phyloP scores from a whole-genome alignment of 1,284 basidiomycete species.

The Hymenochaete sp. region DNA sequence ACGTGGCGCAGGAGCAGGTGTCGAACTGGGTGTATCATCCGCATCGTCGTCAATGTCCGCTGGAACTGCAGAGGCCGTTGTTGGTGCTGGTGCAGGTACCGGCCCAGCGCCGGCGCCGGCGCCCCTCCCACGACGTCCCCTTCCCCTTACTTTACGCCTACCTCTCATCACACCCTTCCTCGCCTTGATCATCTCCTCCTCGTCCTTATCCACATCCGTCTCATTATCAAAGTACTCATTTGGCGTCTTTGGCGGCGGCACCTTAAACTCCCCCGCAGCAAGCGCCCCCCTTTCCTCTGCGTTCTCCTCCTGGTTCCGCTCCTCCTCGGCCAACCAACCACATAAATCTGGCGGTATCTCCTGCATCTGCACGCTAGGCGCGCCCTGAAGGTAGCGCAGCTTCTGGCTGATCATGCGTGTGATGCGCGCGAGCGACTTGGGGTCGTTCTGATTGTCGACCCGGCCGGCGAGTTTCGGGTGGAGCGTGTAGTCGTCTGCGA shows the following conservation, averaged over 20 bases:
- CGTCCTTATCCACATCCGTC: slow-evolving; percentile 47
- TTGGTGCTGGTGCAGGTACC: slow-evolving; percentile 17
- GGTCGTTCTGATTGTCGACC: slow-evolving; percentile 89
- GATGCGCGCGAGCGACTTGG: slow-evolving; percentile 78
- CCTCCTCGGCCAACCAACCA: slow-evolving; percentile 73
- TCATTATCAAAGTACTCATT: slow-evolving; percentile 73
- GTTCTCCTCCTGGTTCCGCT: slow-evolving; percentile 60
- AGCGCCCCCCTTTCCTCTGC: slow-evolving; percentile 57
- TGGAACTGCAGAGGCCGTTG: slow-evolving; percentile 22
- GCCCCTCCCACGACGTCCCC: slow-evolving; percentile 27
- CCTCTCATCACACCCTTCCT: slow-evolving; percentile 13
- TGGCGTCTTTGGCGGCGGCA: slow-evolving; percentile 40
- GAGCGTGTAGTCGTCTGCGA: slow-evolving; percentile 85
- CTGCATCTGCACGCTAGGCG: slow-evolving; percentile 93
- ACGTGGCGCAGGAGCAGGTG: slow-evolving; percentile 15
- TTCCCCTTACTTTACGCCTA: slow-evolving; percentile 16
- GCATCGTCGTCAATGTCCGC: slow-evolving; percentile 17
- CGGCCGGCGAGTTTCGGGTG: slow-evolving; percentile 88
- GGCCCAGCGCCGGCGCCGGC: slow-evolving; percentile 6
- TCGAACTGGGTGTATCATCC: slow-evolving; percentile 17
- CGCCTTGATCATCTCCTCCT: slow-evolving; percentile 9
- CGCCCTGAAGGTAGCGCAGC: slow-evolving; percentile 87
- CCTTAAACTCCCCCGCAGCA: slow-evolving; percentile 47
- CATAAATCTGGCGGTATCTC: slow-evolving; percentile 91
- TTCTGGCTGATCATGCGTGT: slow-evolving; percentile 83